Evolutionary conservation across 352 stramenopile species (phyloP), one percentile per base, ranked within the genome.

Genomic region (Phytophthora cryptogea): DNA sequence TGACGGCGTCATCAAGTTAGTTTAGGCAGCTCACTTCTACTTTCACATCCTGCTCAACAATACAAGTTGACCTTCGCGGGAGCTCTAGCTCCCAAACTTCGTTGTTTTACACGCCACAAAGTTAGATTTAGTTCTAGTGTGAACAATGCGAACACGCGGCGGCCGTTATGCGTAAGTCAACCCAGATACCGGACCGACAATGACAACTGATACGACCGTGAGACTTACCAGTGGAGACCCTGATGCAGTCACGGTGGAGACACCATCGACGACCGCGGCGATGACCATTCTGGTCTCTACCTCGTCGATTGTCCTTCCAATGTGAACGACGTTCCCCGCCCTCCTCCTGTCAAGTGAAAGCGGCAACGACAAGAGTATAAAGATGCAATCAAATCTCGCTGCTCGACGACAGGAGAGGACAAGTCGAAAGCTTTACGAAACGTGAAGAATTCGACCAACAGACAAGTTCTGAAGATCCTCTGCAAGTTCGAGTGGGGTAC

Each of bases 401-500:
- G 54, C 48, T 40, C 40, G 2, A 16, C 28, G 0, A 68, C 54
- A 26, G 41, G 49, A 8, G 49, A 72, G 17, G 17, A 71, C 3
- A 56, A 57, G 23, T 5, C 0, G 0, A 66, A 75, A 11, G 46
- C 55, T 2, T 17, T 64, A 0, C n/a, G 59, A 2, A 63, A 48
- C 3, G 41, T 66, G 0, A 72, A 67, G 26, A 66, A 49, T 23
- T 54, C 49, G 0, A 59, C 70, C 13, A 60, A 76, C 26, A 8
- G 58, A 5, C 6, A 64, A 0, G 20, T 70, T 1, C 32, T 70
- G 1, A 17, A 70, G 16, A 44, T 46, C 0, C 58, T 63, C 2
- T 76, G 68, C 50, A 57, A 65, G 27, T 42, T 59, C 0, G 51
- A 73, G 20, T 70, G 63, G 54, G 32, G 35, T 0, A 52, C 60